Conservation (phyloP, 495 filamentous ascomycete species). For the Penicillium manginii region DNA sequence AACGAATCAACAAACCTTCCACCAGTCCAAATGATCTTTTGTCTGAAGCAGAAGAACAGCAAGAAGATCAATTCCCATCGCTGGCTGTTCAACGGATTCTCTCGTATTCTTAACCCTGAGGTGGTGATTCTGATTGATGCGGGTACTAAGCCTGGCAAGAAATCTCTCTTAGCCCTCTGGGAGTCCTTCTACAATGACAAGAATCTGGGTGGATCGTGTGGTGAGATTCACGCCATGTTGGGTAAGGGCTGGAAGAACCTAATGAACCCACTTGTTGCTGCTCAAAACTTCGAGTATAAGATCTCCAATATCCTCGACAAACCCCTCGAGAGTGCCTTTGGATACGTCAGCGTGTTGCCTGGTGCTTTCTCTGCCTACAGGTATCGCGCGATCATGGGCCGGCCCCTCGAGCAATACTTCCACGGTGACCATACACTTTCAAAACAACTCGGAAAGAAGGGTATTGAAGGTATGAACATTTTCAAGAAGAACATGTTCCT, state of each 20-base stretch:
- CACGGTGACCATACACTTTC: constrained; percentile 98
- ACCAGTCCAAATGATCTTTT: constrained; percentile 98
- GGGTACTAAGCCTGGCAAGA: constrained; percentile 90
- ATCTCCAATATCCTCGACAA: constrained; percentile 99
- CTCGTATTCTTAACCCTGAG: constrained; percentile 93
- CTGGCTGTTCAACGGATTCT: constrained; percentile 98
- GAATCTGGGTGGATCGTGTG: constrained; percentile 94
- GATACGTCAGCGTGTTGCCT: constrained; percentile 94
- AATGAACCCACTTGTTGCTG: constrained; percentile 89
- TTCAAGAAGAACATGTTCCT: constrained; percentile 99
- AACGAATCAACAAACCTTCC: constrained; percentile 83
- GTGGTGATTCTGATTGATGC: constrained; percentile 95
- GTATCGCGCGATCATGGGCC: constrained; percentile 96
- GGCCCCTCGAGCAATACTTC: constrained; percentile 97
- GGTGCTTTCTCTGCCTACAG: constrained; percentile 98
- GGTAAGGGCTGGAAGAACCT: constrained; percentile 88
- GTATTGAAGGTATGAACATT: constrained; percentile 99
- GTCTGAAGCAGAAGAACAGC: constrained; percentile 96
- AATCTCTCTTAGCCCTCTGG: constrained; percentile 92
- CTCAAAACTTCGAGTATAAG: constrained; percentile 99
- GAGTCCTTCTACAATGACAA: constrained; percentile 99
- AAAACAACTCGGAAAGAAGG: constrained; percentile 92
- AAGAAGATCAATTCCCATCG: constrained; percentile 99
- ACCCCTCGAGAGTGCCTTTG: constrained; percentile 94
- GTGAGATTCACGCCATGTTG: constrained; percentile 98